Conservation (phyloP, 1,284 basidiomycete genomes). For the Trichosporon ovoides region DNA sequence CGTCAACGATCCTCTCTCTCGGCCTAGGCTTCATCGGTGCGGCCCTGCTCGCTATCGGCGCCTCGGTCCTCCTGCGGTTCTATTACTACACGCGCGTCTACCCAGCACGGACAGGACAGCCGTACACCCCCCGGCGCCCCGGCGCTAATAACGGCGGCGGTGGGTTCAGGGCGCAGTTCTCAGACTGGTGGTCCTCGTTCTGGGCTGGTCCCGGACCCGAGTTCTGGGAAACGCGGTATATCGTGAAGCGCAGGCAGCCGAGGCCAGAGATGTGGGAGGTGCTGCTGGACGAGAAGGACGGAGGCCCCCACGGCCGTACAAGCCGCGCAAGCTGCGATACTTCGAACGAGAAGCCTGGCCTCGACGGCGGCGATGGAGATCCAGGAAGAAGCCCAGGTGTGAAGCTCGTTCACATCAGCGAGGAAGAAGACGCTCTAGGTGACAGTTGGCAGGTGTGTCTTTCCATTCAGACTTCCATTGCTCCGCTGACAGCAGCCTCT, state of each 20-base stretch:
- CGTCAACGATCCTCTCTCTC: slow-evolving; percentile 23
- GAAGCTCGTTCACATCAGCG: not conserved
- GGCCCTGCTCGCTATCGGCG: slow-evolving; percentile 12
- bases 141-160: slow-evolving; percentile 9
- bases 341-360: not conserved
- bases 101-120: not conserved
- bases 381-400: not conserved
- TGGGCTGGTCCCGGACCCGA: not conserved
- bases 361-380: no score
- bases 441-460: slow-evolving; percentile 8
- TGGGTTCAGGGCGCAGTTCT: slow-evolving; percentile 23
- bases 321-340: not conserved
- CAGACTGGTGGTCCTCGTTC: slow-evolving; percentile 23
- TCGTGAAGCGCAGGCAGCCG: not conserved
- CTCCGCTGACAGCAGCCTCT: slow-evolving; percentile 10
- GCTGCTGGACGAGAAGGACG: not conserved
- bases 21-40: slow-evolving; percentile 27
- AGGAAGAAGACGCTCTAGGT: slow-evolving; percentile 7
- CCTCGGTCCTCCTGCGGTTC: slow-evolving; percentile 15
- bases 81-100: slow-evolving; percentile 5
- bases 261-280: slow-evolving; percentile 17
- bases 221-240: not conserved
- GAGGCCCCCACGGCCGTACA: no score
- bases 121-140: not conserved
- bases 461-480: not conserved